Conservation (phyloP, 1,284 basidiomycete species). For the Ceratobasidium theobromae region DNA sequence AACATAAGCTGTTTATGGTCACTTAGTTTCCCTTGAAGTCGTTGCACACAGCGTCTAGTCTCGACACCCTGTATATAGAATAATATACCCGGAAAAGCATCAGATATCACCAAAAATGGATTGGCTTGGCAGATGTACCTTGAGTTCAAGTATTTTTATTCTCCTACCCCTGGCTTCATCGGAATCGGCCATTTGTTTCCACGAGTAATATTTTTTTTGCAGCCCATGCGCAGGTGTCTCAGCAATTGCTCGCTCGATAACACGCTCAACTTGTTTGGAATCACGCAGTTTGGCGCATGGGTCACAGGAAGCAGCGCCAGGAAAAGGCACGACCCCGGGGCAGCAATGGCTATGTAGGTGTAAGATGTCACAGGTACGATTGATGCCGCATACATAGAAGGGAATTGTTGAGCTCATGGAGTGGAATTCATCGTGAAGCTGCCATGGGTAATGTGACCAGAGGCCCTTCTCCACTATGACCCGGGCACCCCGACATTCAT, state of each 20-base stretch:
- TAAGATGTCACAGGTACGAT: background rate
- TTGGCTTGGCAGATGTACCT: background rate
- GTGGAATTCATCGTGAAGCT: background rate
- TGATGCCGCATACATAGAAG: background rate
- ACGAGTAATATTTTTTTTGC: background rate
- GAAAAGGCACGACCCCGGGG: background rate
- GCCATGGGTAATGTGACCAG: background rate
- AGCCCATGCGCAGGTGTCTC: background rate
- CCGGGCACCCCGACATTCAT: too few relatives aligned
- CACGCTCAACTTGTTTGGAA: background rate
- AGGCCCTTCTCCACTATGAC: too few relatives aligned
- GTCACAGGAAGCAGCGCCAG: background rate
- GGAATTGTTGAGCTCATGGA: background rate
- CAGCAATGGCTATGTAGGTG: background rate
- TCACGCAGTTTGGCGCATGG: background rate
- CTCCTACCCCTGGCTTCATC: background rate
- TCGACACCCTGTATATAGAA: too few relatives aligned
- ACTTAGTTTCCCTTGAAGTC: background rate
- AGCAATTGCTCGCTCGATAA: background rate
- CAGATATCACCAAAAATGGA: background rate
- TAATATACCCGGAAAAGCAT: background rate
- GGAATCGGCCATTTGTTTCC: background rate
- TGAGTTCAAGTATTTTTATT: background rate
- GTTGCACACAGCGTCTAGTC: background rate
- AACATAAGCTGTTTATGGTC: constrained; percentile 3